Base-by-base conservation (phyloP, 2,329 filamentous ascomycete species). In the Fusarium agapanthi region DNA sequence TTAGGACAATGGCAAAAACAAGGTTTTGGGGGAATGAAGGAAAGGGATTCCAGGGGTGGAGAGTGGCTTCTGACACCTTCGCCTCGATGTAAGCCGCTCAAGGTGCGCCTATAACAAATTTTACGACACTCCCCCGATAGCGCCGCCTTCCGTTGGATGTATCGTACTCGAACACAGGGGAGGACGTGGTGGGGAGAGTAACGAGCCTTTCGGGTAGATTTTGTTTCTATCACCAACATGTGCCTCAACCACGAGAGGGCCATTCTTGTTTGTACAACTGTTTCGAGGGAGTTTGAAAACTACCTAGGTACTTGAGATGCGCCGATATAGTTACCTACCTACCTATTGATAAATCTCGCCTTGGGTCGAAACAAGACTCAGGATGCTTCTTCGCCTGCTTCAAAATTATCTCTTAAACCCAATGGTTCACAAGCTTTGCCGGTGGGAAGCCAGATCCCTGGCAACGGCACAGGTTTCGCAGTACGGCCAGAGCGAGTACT, bases 81-180 rank as follows among this genome's bases (percentile, higher is more conserved):
- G 45, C 45, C 55, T 55, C 45, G 44, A 30, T 47, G 26, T 47
- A 26, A 58, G 63, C 40, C 41, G 34, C 53, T 64, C 30, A 30
- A 53, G 24, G 32, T 47, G 30, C 67, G 57, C 61, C 67, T 59
- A 56, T 60, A 59, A 44, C 45, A 70, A 64, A 59, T 51, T 67
- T 74, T 54, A 34, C 56, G 54, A 55, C 58, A 73, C 70, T 69
- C 66, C 74, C 45, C 41, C 54, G 54, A 61, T 71, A 76, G 73
- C 62, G 67, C n/a, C n/a, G 63, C 61, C 58, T 57, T 71, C 53
- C 55, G 61, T 69, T 61, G 61, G 61, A 65, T 67, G 50, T 40
- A 55, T 51, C 64, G 47, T 74, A 70, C 76, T 57, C 70, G 54
- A 65, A 67, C 75, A 75, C 75, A 78, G 75, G 73, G 76, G 50